Base-by-base conservation (phyloP, 768 basidiomycete genomes). In the Boletus reticulatus region DNA sequence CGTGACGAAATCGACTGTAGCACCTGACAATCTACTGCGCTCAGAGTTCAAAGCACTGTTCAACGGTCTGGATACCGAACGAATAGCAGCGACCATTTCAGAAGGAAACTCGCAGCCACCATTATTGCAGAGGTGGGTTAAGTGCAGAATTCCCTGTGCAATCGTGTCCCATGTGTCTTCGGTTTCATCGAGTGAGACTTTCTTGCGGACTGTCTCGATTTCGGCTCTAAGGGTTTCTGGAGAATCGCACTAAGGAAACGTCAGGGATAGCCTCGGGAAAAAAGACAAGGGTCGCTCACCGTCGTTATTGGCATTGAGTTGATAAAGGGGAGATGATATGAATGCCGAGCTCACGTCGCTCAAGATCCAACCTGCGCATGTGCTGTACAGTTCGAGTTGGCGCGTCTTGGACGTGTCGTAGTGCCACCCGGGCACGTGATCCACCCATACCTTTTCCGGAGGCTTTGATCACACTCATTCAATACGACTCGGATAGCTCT, bases 91-190 rank as follows among this genome's bases (percentile, higher is more conserved):
- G 20, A 83, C 74, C 43, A 89, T 71, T 43, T 85, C 81, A 4
- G 73, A 54, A 13, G 83, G 75, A 46, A 76, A 76, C 34, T 83
- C 79, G 60, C 76, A 78, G 17, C 76, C 84, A 22, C 80, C 82
- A 49, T 80, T 77, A 36, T 78, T 76, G 58, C 78, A 82, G 6
- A 87, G 67, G 6, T 71, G 67, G 2, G 76, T 76, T 20, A 92
- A 68, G 14, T 73, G 67, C 20, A 63, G 52, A 48, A 90, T 64
- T 5, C 77, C 77, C 36, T 79, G 75, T 3, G 79, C 69, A 45
- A 92, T 88, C 17, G 70, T 75, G 53, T 91, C 88, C 91, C 91
- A 93, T 14, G 83, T 83, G 29, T 93, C 89, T 67, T 93, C 91
- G 4, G 87, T 83, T 69, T 93, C 91, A 34, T 76, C 64, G 14